Evolutionary conservation across 768 basidiomycete genomes (phyloP), one percentile per base, ranked within the genome.

Genomic region (Roridomyces roridus): DNA sequence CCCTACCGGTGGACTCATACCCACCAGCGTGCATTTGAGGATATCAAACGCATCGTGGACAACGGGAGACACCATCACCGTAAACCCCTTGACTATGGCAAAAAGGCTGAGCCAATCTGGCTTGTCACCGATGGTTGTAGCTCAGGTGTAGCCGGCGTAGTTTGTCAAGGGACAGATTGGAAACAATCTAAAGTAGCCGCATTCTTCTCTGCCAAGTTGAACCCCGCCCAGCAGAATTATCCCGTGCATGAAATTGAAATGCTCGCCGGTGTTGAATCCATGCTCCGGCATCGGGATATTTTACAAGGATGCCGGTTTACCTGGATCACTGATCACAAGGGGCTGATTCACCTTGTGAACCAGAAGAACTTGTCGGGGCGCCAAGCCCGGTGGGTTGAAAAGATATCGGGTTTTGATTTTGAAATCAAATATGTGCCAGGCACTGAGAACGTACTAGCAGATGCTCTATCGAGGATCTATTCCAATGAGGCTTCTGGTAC

Each of bases 101-200:
- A 18, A 4, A 12, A 15, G 3, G 43, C 43, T 6, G 10, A 8
- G 20, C 17, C 23, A 2, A 23, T 44, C n/a, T 44, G 15, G n/a
- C 43, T 44, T 15, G 43, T 44, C 2, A 44, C 23, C n/a, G 43
- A 44, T 15, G 43, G 43, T 2, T 44, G 43, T 15, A 44, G 43
- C 43, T 24, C 43, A 2, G 43, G 43, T 0, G 49, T 54, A 17
- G 36, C 51, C 5, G 55, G 55, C 1, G 25, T 56, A 11, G 26
- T 60, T 24, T 34, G 40, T 29, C 59, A 60, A 36, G 59, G 59
- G 2, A 23, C 29, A 11, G 47, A 60, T 26, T 67, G 65, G 57
- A 63, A 69, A 24, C 49, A 46, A 1, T 59, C 72, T 10, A 47
- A 67, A 17, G 71, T 71, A 1, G 70, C 68, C 50, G 52, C 66